These are phyloP conservation scores for Sporopachydermia quercuum DNA, from an alignment of 805 yeast species.

Conservation along the genomic window DNA sequence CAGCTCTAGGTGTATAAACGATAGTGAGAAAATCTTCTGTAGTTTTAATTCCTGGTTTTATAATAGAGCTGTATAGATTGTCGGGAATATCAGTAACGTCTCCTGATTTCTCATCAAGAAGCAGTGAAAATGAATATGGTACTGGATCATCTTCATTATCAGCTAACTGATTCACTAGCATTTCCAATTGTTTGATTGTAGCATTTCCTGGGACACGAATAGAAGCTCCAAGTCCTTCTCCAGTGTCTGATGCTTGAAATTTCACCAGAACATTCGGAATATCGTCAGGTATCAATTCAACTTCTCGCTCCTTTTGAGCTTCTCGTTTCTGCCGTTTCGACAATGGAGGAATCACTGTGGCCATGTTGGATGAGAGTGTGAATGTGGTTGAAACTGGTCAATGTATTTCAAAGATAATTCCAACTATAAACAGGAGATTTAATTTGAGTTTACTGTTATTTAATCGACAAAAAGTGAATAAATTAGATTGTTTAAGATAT, in stretches of 20 bases:
- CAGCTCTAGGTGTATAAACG: slow-evolving; percentile 87
- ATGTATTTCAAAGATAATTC: too few species aligned
- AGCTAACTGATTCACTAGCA: slow-evolving; percentile 66
- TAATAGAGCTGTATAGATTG: slow-evolving; percentile 62
- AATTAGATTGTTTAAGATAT: too few species aligned
- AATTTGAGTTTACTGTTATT: too few species aligned
- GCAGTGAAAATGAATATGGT: slow-evolving; percentile 75
- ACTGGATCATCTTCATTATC: slow-evolving; percentile 60
- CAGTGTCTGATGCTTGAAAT: slow-evolving; percentile 89
- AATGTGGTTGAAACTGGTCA: too few species aligned
- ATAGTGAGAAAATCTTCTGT: slow-evolving; percentile 89
- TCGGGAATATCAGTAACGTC: slow-evolving; percentile 59
- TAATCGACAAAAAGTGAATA: too few species aligned
- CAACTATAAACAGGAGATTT: too few species aligned
- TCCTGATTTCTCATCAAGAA: slow-evolving; percentile 21
- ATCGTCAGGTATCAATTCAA: slow-evolving; percentile 57
- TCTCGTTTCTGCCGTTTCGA: slow-evolving; percentile 75
- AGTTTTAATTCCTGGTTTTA: slow-evolving; percentile 75
- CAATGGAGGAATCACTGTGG: slow-evolving; percentile 87
- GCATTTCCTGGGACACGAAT: slow-evolving; percentile 85
- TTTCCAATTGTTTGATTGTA: slow-evolving; percentile 74
- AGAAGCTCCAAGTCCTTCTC: slow-evolving; percentile 71
- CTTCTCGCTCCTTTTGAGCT: slow-evolving; percentile 71
- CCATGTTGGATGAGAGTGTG: slow-evolving; percentile 34
- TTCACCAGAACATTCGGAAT: slow-evolving; percentile 77